Conservation (phyloP, 169 alveolate genomes). For the Babesia bovis region DNA sequence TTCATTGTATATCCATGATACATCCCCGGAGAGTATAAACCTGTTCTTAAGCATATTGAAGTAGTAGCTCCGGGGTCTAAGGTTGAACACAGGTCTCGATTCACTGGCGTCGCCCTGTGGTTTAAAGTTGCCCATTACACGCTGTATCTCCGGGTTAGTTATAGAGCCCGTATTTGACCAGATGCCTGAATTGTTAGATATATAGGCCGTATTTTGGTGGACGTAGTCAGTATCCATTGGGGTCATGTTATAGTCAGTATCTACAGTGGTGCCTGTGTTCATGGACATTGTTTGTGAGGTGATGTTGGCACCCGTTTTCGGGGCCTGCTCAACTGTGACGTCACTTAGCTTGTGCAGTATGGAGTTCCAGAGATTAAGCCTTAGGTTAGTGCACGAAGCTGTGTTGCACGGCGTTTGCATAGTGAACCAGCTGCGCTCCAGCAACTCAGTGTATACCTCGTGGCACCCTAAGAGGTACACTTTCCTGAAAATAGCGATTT, state of each 20-base stretch:
- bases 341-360: background rate
- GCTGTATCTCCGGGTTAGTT: background rate
- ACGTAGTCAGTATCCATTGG: background rate
- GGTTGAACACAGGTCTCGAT: background rate
- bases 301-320: background rate
- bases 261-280: background rate
- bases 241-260: background rate
- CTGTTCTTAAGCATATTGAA: background rate
- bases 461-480: slow-evolving; percentile 69
- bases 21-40: slow-evolving; percentile 8
- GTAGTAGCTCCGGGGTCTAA: slow-evolving; percentile 18
- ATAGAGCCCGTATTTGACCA: too few relatives aligned
- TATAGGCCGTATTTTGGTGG: background rate
- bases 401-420: slow-evolving; percentile 56
- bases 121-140: background rate
- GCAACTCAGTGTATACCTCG: slow-evolving; percentile 59
- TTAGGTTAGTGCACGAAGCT: slow-evolving; percentile 9
- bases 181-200: background rate
- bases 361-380: background rate
- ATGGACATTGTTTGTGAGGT: background rate
- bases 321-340: background rate
- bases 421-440: slow-evolving; percentile 68
- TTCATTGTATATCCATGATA: slow-evolving; percentile 22
- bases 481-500: slow-evolving; percentile 59
- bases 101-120: background rate